Percentiles rank a stretch among this genome's conserved stretches.
phyloP scores from a whole-genome alignment of 805 yeast genomes.

The Brettanomyces nanus region DNA sequence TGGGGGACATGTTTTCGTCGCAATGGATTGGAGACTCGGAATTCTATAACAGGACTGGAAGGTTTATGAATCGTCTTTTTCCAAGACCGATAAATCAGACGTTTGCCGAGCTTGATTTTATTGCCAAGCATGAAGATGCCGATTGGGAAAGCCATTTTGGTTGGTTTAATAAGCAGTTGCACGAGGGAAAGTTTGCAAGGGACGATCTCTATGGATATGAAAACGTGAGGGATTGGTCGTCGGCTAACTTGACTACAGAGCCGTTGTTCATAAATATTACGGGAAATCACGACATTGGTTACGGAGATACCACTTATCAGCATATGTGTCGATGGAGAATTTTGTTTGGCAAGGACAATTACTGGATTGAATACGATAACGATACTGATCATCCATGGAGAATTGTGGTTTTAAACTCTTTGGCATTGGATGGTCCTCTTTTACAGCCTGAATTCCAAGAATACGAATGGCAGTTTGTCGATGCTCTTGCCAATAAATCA shows the following conservation, averaged over 20 bases:
- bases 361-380: conserved; percentile 60
- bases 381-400: conserved; percentile 72
- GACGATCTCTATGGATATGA: conserved; percentile 38
- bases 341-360: conserved; percentile 81
- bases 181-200: conserved; percentile 24
- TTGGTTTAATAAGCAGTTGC: conserved; percentile 22
- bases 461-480: conserved; percentile 67
- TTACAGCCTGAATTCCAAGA: conserved; percentile 60
- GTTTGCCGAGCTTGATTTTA: conserved; percentile 38
- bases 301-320: conserved; percentile 91
- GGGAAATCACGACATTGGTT: conserved; percentile 96
- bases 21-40: conserved; percentile 93
- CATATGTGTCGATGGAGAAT: conserved; percentile 72
- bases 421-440: conserved; percentile 87
- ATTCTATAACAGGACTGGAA: conserved; percentile 66
- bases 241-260: conserved; percentile 30
- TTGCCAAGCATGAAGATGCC: conserved; percentile 40
- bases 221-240: conserved; percentile 61
- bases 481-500: conserved; percentile 42
- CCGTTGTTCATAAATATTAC: conserved; percentile 76
- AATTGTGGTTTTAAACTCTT: conserved; percentile 76
- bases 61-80: conserved; percentile 66
- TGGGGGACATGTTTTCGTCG: conserved; percentile 89
- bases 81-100: conserved; percentile 48
- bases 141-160: conserved; percentile 45